Base-by-base conservation (phyloP, 352 stramenopile species). In the Pythium catenulatum region DNA sequence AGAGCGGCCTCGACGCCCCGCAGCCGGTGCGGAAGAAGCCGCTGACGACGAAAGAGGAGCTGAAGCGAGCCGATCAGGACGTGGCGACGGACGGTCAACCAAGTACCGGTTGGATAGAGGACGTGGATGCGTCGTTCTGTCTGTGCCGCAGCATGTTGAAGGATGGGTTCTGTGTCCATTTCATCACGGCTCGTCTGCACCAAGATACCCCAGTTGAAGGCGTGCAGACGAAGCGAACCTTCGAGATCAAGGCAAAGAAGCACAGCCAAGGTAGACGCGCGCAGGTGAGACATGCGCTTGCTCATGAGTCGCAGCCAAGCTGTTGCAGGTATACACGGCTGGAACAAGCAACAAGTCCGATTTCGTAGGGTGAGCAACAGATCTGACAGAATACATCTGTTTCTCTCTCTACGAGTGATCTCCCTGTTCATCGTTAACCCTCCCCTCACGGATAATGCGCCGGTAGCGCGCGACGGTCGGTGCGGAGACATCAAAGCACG, bases 81-180 rank as follows among this genome's bases (percentile, higher is more conserved):
- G 34, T n/a, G n/a, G n/a, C 48, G 48, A 25, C 34, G 2, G 46
- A 65, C 2, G 37, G 36, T 34, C 77, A 83, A 48, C 63, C 77
- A 58, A 21, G 11, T 13, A 63, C 15, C 32, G 68, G 50, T 41
- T 80, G 72, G 73, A 8, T 41, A 21, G 81, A 80, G 61, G 56
- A 87, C 39, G 59, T 87, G 4, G 48, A 72, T 48, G 43, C 32
- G 23, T 30, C 23, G n/a, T 36, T 30, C 21, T 85, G 66, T 58
- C 37, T 70, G 34, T 85, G 54, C 37, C 58, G 59, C 19, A 59
- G 52, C 52, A 79, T 63, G 77, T 37, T 34, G 52, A 87, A 83
- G 82, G 76, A 77, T 32, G 73, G 65, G 25, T 70, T 52, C 27
- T 84, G 65, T 43, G 50, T 74, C 37, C 81, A 87, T 80, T 6